phyloP scores from a whole-genome alignment of 805 yeast species.

The Kregervanrija pseudodelftensis region DNA sequence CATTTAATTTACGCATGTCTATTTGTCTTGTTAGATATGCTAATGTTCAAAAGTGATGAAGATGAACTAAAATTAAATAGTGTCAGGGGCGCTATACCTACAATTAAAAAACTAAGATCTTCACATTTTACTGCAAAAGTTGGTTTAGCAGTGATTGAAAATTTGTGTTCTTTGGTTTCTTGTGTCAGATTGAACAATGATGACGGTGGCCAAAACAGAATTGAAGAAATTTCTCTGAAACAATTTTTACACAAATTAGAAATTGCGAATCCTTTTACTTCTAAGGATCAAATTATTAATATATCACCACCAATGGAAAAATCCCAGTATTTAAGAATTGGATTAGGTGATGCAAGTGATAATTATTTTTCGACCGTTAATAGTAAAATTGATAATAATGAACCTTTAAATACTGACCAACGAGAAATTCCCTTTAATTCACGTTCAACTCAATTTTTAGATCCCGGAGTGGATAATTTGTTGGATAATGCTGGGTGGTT shows the following conservation, averaged over 20 bases:
- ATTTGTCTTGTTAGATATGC: conserved; percentile 20
- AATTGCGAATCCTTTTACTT: conserved; percentile 4
- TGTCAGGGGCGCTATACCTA: conserved; percentile 15
- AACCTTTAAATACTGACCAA: too few relatives aligned
- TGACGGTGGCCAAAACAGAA: conserved; percentile 5
- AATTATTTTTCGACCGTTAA: too few relatives aligned
- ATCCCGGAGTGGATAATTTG: neutral
- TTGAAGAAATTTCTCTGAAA: conserved; percentile 14
- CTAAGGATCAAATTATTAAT: too few relatives aligned
- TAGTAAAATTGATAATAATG: too few relatives aligned
- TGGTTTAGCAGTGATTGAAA: conserved; percentile 22
- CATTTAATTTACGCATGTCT: conserved; percentile 22
- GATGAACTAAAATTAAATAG: conserved; percentile 13
- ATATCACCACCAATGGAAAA: neutral
- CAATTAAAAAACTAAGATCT: conserved; percentile 10
- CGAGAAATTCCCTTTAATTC: neutral
- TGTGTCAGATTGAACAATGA: conserved; percentile 10
- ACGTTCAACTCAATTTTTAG: neutral
- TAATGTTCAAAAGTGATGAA: conserved; percentile 17
- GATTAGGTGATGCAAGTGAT: neutral
- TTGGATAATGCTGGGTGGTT: conserved; percentile 24
- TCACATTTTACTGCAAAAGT: conserved; percentile 20
- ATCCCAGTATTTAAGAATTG: too few relatives aligned
- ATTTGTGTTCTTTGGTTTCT: conserved; percentile 16
- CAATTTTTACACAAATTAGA: conserved; percentile 9